Evolutionary conservation across 1,139 yeast species (phyloP).

Genomic region (Debaryomyces udenii): DNA sequence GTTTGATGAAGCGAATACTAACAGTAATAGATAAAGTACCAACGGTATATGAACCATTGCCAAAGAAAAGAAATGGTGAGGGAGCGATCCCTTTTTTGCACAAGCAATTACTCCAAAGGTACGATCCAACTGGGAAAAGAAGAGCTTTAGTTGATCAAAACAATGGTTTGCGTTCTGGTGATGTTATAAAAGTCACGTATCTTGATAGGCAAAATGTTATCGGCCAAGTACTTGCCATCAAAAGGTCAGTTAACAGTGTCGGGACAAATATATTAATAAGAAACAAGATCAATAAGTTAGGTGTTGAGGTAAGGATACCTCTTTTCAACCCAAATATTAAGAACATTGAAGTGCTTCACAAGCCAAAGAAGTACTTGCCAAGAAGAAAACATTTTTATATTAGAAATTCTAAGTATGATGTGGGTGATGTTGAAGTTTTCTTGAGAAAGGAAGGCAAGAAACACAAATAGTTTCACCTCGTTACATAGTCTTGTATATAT

Average conservation of each 20-base stretch:
- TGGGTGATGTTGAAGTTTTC: conserved; percentile 66
- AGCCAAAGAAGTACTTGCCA: conserved; percentile 67
- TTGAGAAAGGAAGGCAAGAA: conserved; percentile 33
- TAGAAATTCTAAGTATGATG: conserved; percentile 82
- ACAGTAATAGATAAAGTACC: conserved; percentile 23
- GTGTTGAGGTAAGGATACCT: conserved; percentile 80
- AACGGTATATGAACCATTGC: conserved; percentile 56
- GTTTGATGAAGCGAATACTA: conserved; percentile 15
- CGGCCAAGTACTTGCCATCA: conserved; percentile 78
- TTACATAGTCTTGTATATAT: conserved; percentile 18
- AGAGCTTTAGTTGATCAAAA: conserved; percentile 56
- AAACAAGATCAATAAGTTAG: conserved; percentile 75
- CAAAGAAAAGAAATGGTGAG: conserved; percentile 54
- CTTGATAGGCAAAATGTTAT: conserved; percentile 68
- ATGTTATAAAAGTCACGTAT: conserved; percentile 75
- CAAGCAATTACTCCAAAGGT: conserved; percentile 51
- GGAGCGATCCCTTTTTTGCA: conserved; percentile 51
- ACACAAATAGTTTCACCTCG: conserved; percentile 10
- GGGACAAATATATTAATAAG: conserved; percentile 76
- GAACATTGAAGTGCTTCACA: conserved; percentile 72
- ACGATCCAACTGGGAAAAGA: conserved; percentile 78
- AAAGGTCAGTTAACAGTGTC: conserved; percentile 59
- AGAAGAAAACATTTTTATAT: conserved; percentile 88
- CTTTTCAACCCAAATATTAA: conserved; percentile 76
- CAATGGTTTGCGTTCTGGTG: conserved; percentile 75